Evolutionary conservation across 2,329 filamentous ascomycete species (phyloP), one percentile per base, ranked within the genome.

Genomic region (Calycina marina): DNA sequence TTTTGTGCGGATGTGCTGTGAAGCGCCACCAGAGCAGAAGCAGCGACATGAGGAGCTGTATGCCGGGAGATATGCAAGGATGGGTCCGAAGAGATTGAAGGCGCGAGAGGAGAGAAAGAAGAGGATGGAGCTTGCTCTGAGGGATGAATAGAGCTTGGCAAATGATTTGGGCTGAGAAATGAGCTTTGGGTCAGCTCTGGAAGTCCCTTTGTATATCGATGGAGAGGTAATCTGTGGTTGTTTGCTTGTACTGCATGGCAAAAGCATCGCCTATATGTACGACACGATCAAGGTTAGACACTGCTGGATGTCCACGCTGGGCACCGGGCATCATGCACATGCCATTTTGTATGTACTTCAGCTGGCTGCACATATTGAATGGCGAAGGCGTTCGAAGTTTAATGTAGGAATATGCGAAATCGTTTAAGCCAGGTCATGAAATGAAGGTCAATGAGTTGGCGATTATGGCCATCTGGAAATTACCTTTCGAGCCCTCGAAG

Each of bases 1-100:
- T 28, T 76, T 77, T 45, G 59, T 77, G 37, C 63, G 66, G 51
- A 69, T 73, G 55, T 70, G 65, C 46, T 64, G 63, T 48, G 57
- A 62, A 34, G 59, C 68, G 40, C 18, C 40, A 24, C 28, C 24
- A 20, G 61, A 63, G 46, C 65, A 75, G 54, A 54, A 57, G 39
- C 51, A 60, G 34, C 35, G 58, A 41, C 53, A 69, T 34, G 52
- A 53, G 46, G 56, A 51, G 35, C 60, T 61, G 50, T 39, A 62
- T 39, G 63, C 67, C 36, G 57, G 58, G 20, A 58, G 64, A 37
- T 62, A 62, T 56, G 56, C 57, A n/a, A 54, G 63, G 31, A 77
- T 71, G 72, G 72, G 72, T 8, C 61, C 67, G 13, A 63, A 62
- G 39, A 61, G 63, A 52, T 55, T 55, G 17, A 59, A 62, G 48